Conservation (phyloP, 495 filamentous ascomycete genomes). For the Acidiella bohemica region DNA sequence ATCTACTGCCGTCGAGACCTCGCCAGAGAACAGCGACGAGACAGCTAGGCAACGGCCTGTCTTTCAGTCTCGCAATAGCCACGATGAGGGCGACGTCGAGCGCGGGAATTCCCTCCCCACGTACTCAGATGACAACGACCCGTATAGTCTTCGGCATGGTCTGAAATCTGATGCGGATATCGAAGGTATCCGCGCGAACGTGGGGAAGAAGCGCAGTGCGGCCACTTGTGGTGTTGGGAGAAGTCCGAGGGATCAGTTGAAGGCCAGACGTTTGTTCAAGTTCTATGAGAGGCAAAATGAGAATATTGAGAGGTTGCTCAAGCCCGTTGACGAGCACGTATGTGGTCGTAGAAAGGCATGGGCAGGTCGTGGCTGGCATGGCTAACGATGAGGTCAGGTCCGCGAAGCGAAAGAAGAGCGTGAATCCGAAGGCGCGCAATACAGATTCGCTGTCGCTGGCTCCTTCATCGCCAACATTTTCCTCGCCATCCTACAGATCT, state of each 20-base stretch:
- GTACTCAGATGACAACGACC: slow-evolving; percentile 56
- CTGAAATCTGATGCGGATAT: slow-evolving; percentile 72
- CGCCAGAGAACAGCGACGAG: slow-evolving; percentile 7
- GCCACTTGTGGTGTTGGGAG: slow-evolving; percentile 36
- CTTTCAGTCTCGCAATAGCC: slow-evolving; percentile 6
- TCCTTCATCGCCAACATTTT: slow-evolving; percentile 74
- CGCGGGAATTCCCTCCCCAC: slow-evolving; percentile 46
- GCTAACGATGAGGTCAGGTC: too few species aligned
- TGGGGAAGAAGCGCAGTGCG: slow-evolving; percentile 51
- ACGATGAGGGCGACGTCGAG: slow-evolving; percentile 44
- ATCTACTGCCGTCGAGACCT: slow-evolving; percentile 6
- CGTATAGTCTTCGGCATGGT: slow-evolving; percentile 63
- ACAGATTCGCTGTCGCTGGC: slow-evolving; percentile 80
- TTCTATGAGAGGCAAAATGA: slow-evolving; percentile 92
- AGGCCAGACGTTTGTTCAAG: slow-evolving; percentile 53
- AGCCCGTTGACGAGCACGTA: slow-evolving; percentile 82
- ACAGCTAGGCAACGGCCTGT: slow-evolving; percentile 11
- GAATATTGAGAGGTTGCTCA: slow-evolving; percentile 81
- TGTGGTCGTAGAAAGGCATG: too few species aligned
- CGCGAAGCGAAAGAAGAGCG: slow-evolving; percentile 64
- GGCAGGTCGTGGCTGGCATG: too few species aligned
- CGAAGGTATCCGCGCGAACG: slow-evolving; percentile 67
- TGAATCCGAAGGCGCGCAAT: slow-evolving; percentile 67
- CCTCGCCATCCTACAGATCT: slow-evolving; percentile 69
- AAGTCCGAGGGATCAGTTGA: slow-evolving; percentile 27